Evolutionary conservation across 225 moss, liverwort and hornwort genomes (phyloP).

Genomic region (Physcomitrium patens): DNA sequence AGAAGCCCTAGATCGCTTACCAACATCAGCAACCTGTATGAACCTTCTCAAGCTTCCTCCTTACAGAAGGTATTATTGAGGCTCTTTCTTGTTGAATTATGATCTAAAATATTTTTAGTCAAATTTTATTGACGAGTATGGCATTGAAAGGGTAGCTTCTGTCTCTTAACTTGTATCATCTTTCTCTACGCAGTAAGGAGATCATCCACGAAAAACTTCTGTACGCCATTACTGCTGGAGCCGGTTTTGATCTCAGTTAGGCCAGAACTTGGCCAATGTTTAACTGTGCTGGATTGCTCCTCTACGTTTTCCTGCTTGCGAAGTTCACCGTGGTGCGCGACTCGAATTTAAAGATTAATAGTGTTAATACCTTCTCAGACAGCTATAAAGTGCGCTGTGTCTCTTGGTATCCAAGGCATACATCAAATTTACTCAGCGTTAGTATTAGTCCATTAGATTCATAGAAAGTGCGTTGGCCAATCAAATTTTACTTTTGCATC

Average conservation of each 20-base stretch:
- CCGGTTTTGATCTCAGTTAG: constrained; percentile 97
- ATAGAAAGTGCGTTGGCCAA: neutral
- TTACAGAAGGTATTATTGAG: constrained; percentile 66
- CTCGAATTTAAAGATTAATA: constrained; percentile 26
- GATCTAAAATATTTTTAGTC: constrained; percentile 12
- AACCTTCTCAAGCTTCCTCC: constrained; percentile 99
- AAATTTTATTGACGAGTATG: constrained; percentile 1
- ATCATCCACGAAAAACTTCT: constrained; percentile 89
- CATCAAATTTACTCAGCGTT: constrained; percentile 14
- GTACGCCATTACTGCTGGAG: constrained; percentile 97
- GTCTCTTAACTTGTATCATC: constrained; percentile 9
- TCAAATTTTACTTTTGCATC: constrained; percentile 37
- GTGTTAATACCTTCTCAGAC: constrained; percentile 29
- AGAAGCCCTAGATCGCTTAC: constrained; percentile 92
- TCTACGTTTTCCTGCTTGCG: constrained; percentile 7
- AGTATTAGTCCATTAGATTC: no score
- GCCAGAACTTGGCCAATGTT: constrained; percentile 28
- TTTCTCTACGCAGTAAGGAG: constrained; percentile 78
- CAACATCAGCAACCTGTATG: constrained; percentile 98
- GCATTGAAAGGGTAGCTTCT: neutral
- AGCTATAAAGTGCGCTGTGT: constrained; percentile 32
- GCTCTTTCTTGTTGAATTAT: neutral
- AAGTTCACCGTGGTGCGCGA: constrained; percentile 23
- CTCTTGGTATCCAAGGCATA: constrained; percentile 21
- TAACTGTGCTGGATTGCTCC: constrained; percentile 24